These are phyloP conservation scores for Chaetomiaceae sp. DNA, from an alignment of 2,329 filamentous ascomycete genomes.

Conservation along the genomic window DNA sequence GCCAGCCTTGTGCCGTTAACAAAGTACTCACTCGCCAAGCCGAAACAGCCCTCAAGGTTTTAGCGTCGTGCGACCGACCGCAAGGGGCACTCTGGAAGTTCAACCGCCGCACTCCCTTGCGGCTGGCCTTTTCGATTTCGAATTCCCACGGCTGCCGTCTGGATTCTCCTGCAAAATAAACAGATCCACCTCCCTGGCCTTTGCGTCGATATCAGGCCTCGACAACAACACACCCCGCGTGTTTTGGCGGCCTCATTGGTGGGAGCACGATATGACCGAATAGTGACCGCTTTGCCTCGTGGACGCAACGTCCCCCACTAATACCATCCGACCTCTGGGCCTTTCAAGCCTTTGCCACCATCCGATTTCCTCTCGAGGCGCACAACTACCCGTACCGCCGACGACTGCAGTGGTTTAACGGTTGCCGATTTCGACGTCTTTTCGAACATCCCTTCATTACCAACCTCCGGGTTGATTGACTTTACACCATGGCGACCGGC, in stretches of 20 bases:
- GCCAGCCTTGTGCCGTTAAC: background rate
- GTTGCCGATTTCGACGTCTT: background rate
- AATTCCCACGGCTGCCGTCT: background rate
- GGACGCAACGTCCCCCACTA: slow-evolving; percentile 13
- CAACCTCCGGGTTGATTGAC: background rate
- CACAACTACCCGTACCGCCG: too few relatives aligned
- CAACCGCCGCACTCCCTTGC: background rate
- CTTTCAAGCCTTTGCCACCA: slow-evolving; percentile 10
- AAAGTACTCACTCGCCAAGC: background rate
- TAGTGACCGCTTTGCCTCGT: slow-evolving; percentile 8
- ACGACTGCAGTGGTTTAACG: background rate
- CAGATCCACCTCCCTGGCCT: too few relatives aligned
- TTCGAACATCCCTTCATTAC: background rate
- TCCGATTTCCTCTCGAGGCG: background rate
- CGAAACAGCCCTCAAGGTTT: background rate
- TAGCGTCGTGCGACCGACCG: slow-evolving; percentile 1
- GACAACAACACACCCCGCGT: background rate
- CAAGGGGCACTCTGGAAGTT: background rate
- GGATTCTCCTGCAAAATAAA: background rate
- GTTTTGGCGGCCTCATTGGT: background rate
- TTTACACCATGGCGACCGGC: slow-evolving; percentile 54
- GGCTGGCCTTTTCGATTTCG: slow-evolving; percentile 1
- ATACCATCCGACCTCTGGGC: slow-evolving; percentile 14
- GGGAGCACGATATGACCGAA: slow-evolving; percentile 11
- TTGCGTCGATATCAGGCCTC: background rate